phyloP scores from a whole-genome alignment of 2,329 filamentous ascomycete genomes.

The Trichophaea hybrida region DNA sequence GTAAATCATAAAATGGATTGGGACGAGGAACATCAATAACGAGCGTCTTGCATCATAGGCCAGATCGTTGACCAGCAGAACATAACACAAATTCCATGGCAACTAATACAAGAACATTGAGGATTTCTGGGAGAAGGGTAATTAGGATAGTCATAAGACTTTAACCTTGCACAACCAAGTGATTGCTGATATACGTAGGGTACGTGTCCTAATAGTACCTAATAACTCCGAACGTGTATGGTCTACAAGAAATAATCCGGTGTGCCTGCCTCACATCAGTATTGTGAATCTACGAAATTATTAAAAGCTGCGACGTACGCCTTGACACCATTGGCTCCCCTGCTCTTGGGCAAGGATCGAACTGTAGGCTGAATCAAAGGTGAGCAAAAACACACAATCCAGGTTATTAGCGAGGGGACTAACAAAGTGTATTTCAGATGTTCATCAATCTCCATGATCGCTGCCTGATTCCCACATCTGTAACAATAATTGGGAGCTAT shows the following conservation, averaged over 20 bases:
- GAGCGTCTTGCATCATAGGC: too few species aligned
- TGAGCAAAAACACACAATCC: not conserved
- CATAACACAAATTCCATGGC: not conserved
- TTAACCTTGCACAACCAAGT: not conserved
- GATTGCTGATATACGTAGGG: not conserved
- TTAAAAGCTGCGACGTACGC: constrained; percentile 38
- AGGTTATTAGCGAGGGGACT: constrained; percentile 32
- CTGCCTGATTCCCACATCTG: constrained; percentile 94
- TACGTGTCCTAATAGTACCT: not conserved
- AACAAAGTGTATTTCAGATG: constrained; percentile 99
- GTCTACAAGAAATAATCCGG: constrained; percentile 94
- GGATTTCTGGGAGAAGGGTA: not conserved
- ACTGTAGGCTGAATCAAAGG: constrained; percentile 64
- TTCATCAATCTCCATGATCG: constrained; percentile 99
- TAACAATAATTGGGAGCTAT: constrained; percentile 89
- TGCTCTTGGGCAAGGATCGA: constrained; percentile 92
- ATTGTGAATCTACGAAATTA: constrained; percentile 2
- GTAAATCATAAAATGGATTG: too few species aligned
- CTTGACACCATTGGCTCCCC: constrained; percentile 98
- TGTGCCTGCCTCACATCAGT: constrained; percentile 42
- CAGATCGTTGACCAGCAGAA: too few species aligned
- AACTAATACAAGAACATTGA: constrained; percentile 4
- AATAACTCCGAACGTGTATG: not conserved
- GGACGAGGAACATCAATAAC: too few species aligned
- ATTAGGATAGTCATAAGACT: not conserved